Evolutionary conservation across 2,329 filamentous ascomycete species (phyloP).

Genomic region (Pseudogymnoascus sp.): DNA sequence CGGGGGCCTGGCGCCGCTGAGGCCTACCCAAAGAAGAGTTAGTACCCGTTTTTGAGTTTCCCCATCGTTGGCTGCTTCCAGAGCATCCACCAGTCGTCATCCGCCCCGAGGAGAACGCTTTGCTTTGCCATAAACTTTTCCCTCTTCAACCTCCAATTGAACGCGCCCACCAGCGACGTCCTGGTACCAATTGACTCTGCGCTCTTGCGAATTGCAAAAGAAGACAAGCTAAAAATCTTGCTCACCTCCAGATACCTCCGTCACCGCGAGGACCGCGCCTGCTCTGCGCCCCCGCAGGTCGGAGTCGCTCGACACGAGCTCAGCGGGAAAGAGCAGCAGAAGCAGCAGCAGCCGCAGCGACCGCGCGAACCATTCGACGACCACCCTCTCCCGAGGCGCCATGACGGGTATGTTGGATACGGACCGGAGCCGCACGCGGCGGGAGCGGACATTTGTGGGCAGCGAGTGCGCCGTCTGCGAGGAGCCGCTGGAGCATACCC

Average conservation of each 20-base stretch:
- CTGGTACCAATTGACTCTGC: background rate
- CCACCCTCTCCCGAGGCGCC: conserved; percentile 17
- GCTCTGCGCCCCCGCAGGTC: background rate
- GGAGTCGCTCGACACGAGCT: background rate
- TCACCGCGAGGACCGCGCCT: background rate
- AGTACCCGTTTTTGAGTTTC: background rate
- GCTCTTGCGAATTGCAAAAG: background rate
- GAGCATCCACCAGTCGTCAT: background rate
- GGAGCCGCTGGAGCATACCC: conserved; percentile 89
- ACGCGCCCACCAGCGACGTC: background rate
- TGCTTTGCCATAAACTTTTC: background rate
- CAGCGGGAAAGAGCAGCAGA: background rate
- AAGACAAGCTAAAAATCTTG: background rate
- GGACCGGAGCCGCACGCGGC: conserved; percentile 68
- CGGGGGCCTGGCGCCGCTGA: conserved; percentile 1
- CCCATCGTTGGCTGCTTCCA: background rate
- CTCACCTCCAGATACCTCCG: conserved; percentile 3
- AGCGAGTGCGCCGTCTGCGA: conserved; percentile 94
- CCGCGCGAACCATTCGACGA: background rate
- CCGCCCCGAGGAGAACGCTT: background rate
- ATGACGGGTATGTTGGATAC: conserved; percentile 63
- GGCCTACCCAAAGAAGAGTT: background rate
- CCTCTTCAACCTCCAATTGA: background rate
- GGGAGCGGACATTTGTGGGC: conserved; percentile 91
- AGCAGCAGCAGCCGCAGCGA: background rate